Percentiles rank a stretch among this genome's conserved stretches.
Conservation (phyloP, 2,329 filamentous ascomycete genomes). For the Hypoxylon sp. region DNA sequence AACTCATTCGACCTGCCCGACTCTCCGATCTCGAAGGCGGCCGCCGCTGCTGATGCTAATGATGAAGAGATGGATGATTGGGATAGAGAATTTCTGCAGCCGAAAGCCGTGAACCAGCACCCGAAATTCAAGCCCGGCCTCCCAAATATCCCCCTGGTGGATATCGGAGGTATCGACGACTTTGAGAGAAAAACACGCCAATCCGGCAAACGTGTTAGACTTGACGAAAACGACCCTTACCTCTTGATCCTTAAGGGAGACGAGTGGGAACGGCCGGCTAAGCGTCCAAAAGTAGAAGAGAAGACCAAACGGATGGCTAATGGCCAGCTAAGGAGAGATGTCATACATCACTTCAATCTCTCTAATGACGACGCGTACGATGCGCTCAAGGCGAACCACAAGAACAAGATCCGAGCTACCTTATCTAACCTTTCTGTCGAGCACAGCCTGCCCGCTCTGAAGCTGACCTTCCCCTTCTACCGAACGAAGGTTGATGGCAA, state of each 20-base stretch:
- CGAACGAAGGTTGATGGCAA: conserved; percentile 83
- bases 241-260: conserved; percentile 83
- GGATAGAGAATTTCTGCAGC: conserved; percentile 70
- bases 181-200: conserved; percentile 81
- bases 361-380: conserved; percentile 98
- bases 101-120: conserved; percentile 77
- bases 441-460: conserved; percentile 91
- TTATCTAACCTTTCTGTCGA: conserved; percentile 94
- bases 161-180: conserved; percentile 82
- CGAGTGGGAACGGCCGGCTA: conserved; percentile 73
- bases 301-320: conserved; percentile 77
- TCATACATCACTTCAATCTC: conserved; percentile 90
- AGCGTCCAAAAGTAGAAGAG: conserved; percentile 69
- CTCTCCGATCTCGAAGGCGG: conserved; percentile 42
- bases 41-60: conserved; percentile 55
- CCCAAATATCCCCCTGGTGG: conserved; percentile 70
- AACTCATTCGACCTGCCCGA: conserved; percentile 64
- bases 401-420: conserved; percentile 94
- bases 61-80: conserved; percentile 73
- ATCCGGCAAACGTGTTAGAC: conserved; percentile 81
- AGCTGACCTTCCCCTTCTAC: conserved; percentile 96
- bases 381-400: conserved; percentile 94
- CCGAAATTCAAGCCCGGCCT: conserved; percentile 70
- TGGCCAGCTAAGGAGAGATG: conserved; percentile 78
- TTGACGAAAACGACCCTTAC: conserved; percentile 91